Percentiles rank a stretch among this genome's conserved stretches.
These are phyloP conservation scores for Zygnema circumcarinatum DNA, from an alignment of 139 green algal genomes.

Conservation along the genomic window DNA sequence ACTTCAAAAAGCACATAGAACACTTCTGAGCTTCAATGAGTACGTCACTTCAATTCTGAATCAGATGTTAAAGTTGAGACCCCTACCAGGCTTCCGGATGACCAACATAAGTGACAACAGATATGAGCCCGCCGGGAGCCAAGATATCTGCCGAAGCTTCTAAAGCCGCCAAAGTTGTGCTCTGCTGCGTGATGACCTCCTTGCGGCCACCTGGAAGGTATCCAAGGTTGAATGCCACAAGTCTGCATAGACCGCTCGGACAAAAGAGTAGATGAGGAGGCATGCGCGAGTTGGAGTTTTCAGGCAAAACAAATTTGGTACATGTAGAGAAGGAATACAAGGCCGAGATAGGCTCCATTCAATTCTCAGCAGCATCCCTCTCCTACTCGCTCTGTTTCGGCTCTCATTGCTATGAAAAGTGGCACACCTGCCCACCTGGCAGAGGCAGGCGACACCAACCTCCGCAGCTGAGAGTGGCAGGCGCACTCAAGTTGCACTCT, in stretches of 20 bases:
- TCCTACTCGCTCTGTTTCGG: too few relatives aligned
- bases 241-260: not conserved
- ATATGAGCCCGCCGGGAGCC: constrained; percentile 40
- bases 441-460: constrained; percentile 8
- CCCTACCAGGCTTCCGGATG: constrained; percentile 34
- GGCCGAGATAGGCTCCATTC: not conserved
- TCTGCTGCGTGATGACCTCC: constrained; percentile 18
- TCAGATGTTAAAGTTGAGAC: not conserved
- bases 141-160: constrained; percentile 1
- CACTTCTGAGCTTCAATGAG: not conserved
- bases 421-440: not conserved
- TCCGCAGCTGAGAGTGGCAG: constrained; percentile 1
- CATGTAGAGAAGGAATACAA: not conserved
- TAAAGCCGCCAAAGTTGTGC: constrained; percentile 38
- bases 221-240: constrained; percentile 53
- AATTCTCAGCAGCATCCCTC: too few relatives aligned
- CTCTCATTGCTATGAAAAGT: too few relatives aligned
- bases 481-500: not conserved
- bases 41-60: not conserved
- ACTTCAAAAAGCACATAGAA: not conserved
- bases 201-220: constrained; percentile 47
- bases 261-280: not conserved
- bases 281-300: not conserved
- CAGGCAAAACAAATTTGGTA: not conserved
- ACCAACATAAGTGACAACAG: constrained; percentile 44